phyloP scores from a whole-genome alignment of 75 land plant genomes.

The Selaginella moellendorffii region DNA sequence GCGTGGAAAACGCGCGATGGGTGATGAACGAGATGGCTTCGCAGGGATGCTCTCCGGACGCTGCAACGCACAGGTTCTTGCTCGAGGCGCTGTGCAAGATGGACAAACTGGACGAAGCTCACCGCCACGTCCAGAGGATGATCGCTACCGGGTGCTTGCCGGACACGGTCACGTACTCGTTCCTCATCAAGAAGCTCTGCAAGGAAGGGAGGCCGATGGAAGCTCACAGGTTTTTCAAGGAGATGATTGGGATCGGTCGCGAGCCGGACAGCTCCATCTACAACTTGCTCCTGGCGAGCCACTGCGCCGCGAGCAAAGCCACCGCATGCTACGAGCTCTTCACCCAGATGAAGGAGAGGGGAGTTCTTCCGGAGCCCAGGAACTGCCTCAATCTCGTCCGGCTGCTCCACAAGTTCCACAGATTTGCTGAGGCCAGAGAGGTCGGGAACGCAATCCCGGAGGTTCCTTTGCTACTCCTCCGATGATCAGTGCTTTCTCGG shows the following conservation, averaged over 20 bases:
- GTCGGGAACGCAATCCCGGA: not conserved
- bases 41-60: conserved; percentile 2
- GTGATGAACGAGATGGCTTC: not conserved
- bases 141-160: not conserved
- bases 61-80: not conserved
- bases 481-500: too few species aligned
- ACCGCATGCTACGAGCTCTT: not conserved
- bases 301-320: not conserved
- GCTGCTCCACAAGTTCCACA: not conserved
- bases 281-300: not conserved
- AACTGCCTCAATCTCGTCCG: not conserved
- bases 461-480: too few species aligned
- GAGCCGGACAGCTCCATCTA: not conserved
- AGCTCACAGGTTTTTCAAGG: not conserved
- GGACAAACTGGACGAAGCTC: conserved; percentile 1
- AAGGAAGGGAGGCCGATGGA: not conserved
- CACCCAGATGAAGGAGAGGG: not conserved
- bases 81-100: not conserved
- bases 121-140: not conserved
- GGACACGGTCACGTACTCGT: not conserved
- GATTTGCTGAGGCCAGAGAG: not conserved
- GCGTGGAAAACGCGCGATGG: not conserved
- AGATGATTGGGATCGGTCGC: not conserved
- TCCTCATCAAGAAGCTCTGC: conserved; percentile 6
- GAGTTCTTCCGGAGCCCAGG: not conserved